Evolutionary conservation across 2,329 filamentous ascomycete species (phyloP).

Genomic region (Paecilomyces niveus): DNA sequence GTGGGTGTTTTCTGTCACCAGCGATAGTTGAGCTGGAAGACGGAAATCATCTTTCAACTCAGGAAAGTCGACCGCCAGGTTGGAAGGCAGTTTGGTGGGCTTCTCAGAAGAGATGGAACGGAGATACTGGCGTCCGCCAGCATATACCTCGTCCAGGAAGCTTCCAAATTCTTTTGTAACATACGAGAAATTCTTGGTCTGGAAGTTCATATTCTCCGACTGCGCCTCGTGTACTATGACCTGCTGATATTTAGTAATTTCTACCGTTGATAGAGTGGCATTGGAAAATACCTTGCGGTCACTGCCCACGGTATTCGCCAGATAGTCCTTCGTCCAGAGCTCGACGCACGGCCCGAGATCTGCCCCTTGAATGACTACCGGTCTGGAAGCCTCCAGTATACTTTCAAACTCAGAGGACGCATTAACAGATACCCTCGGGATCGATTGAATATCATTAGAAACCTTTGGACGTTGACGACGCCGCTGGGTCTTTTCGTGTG

Average conservation of each 20-base stretch:
- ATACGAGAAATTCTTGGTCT: constrained; percentile 75
- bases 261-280: background rate
- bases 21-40: constrained; percentile 55
- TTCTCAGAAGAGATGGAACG: constrained; percentile 64
- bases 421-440: constrained; percentile 49
- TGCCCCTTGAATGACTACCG: constrained; percentile 58
- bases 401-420: constrained; percentile 52
- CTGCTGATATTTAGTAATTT: constrained; percentile 28
- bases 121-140: constrained; percentile 64
- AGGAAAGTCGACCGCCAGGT: constrained; percentile 65
- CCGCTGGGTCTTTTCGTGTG: constrained; percentile 5
- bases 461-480: constrained; percentile 11
- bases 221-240: constrained; percentile 67
- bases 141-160: constrained; percentile 56
- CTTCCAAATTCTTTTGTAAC: constrained; percentile 58
- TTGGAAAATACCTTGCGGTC: constrained; percentile 49
- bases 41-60: constrained; percentile 61
- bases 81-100: constrained; percentile 63
- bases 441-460: constrained; percentile 14
- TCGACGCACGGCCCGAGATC: constrained; percentile 61
- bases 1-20: constrained; percentile 58
- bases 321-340: constrained; percentile 62
- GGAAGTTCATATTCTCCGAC: constrained; percentile 67
- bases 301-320: constrained; percentile 54
- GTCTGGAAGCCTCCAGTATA: constrained; percentile 52